A percentile compares a stretch with the other conserved stretches of the same genome.
These are phyloP conservation scores for Aphanomyces invadans DNA, from an alignment of 352 stramenopile genomes.

Conservation along the genomic window DNA sequence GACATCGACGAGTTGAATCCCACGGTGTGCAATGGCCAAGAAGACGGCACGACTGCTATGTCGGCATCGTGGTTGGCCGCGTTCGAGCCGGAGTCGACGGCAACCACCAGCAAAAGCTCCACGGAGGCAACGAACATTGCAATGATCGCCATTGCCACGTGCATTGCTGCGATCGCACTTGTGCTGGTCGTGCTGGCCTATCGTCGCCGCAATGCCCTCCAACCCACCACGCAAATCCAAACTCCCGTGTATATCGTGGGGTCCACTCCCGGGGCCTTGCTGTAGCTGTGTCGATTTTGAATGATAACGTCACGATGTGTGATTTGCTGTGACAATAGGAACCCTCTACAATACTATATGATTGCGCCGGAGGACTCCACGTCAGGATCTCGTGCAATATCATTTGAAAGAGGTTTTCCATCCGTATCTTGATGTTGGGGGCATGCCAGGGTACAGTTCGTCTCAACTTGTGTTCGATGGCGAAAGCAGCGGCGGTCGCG, in stretches of 20 bases:
- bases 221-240: background rate
- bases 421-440: background rate
- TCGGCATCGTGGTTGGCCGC: background rate
- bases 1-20: background rate
- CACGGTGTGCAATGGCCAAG: conserved; percentile 5
- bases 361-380: background rate
- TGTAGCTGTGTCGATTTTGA: conserved; percentile 2
- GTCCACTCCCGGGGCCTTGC: background rate
- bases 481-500: conserved; percentile 31
- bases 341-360: background rate
- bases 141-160: conserved; percentile 6
- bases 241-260: conserved; percentile 18
- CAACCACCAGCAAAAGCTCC: background rate
- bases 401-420: background rate
- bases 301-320: background rate
- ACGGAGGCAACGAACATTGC: background rate
- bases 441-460: too few relatives aligned
- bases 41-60: background rate
- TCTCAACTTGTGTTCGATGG: conserved; percentile 15
- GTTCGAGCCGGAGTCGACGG: background rate
- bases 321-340: too few relatives aligned
- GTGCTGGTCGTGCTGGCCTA: conserved; percentile 3
- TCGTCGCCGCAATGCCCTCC: background rate
- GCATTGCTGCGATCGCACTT: conserved; percentile 19
- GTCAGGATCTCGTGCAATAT: background rate